These are phyloP conservation scores for Dioscorea dumetorum DNA, from an alignment of 106 monocot genomes.

Conservation along the genomic window DNA sequence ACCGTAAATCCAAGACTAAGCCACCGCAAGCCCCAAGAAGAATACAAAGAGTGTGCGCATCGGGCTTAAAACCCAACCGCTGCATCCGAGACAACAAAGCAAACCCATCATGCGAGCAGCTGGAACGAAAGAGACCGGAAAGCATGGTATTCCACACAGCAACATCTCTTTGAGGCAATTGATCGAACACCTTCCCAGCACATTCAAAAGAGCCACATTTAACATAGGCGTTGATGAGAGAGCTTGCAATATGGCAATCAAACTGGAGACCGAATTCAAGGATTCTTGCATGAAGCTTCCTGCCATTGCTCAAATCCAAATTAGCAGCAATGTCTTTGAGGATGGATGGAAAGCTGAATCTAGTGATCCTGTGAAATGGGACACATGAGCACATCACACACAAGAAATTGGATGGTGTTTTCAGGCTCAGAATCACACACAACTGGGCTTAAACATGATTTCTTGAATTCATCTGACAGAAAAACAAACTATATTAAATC, in stretches of 20 bases:
- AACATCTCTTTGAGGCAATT: slow-evolving; percentile 26
- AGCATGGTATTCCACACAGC: slow-evolving; percentile 25
- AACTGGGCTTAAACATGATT: too few relatives aligned
- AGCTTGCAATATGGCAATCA: slow-evolving; percentile 27
- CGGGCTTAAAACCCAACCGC: slow-evolving; percentile 10
- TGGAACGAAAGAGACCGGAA: slow-evolving; percentile 10
- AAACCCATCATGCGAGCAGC: not conserved
- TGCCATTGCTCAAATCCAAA: slow-evolving; percentile 18
- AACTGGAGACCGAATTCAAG: slow-evolving; percentile 23
- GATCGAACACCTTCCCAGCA: slow-evolving; percentile 19
- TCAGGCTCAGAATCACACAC: too few relatives aligned
- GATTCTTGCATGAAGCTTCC: slow-evolving; percentile 14
- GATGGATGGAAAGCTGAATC: slow-evolving; percentile 22
- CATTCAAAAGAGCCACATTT: slow-evolving; percentile 11
- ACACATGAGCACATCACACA: too few relatives aligned
- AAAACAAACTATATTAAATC: too few relatives aligned
- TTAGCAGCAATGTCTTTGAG: slow-evolving; percentile 21
- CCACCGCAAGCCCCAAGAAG: slow-evolving; percentile 22
- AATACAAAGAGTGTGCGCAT: slow-evolving; percentile 14
- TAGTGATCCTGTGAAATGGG: not conserved
- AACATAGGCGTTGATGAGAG: slow-evolving; percentile 31
- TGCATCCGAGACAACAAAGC: slow-evolving; percentile 17
- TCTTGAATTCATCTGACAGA: too few relatives aligned
- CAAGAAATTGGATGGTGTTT: too few relatives aligned
- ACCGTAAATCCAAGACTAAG: not conserved